phyloP scores from a whole-genome alignment of 2,329 filamentous ascomycete species.

The Xylariaceae sp. region DNA sequence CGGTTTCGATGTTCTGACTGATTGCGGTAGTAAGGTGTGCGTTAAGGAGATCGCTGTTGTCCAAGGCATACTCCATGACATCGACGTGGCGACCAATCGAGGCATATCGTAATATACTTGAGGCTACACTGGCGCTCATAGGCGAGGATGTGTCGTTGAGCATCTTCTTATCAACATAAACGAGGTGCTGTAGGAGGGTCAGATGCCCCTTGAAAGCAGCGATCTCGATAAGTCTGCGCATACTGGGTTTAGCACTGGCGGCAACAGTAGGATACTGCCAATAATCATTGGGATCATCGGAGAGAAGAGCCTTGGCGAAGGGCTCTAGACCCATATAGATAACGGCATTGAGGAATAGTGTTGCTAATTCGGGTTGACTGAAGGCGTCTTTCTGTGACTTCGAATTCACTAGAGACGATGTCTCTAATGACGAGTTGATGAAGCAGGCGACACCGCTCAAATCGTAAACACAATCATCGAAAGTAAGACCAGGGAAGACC shows the following conservation, averaged over 20 bases:
- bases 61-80: conserved; percentile 15
- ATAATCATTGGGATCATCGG: conserved; percentile 17
- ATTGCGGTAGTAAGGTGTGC: conserved; percentile 11
- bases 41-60: conserved; percentile 12
- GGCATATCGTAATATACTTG: conserved; percentile 15
- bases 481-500: conserved; percentile 11
- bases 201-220: conserved; percentile 16
- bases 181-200: conserved; percentile 15
- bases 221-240: conserved; percentile 18
- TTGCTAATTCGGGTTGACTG: conserved; percentile 13
- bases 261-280: conserved; percentile 18
- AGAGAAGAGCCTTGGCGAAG: conserved; percentile 16
- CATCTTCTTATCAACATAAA: conserved; percentile 13
- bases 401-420: conserved; percentile 13
- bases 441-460: conserved; percentile 17
- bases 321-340: conserved; percentile 19
- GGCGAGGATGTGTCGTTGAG: conserved; percentile 8
- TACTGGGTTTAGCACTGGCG: conserved; percentile 15
- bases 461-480: conserved; percentile 16
- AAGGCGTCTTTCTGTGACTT: conserved; percentile 13
- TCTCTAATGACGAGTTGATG: conserved; percentile 18
- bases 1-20: conserved; percentile 11
- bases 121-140: conserved; percentile 15
- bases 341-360: conserved; percentile 17
- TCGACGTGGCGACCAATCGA: conserved; percentile 7